phyloP scores from a whole-genome alignment of 1,284 basidiomycete species.

The Boletus semigastroideus region DNA sequence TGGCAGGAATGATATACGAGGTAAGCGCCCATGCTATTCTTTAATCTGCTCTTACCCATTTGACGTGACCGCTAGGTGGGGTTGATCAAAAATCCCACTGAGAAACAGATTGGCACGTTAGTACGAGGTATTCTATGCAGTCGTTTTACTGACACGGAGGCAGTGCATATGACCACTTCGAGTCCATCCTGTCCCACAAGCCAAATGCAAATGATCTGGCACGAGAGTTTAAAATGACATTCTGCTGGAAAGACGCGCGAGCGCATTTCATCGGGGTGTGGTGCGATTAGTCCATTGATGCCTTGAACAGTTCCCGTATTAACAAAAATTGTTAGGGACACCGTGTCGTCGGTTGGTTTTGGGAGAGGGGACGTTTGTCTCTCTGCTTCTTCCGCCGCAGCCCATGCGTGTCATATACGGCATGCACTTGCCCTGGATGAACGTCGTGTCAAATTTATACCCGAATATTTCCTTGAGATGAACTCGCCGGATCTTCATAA shows the following conservation, averaged over 20 bases:
- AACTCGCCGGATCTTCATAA: constrained; percentile 3
- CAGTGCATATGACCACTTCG: constrained; percentile 9
- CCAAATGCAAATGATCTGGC: constrained; percentile 6
- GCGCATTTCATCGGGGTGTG: constrained; percentile 11
- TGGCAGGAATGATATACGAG: constrained; percentile 18
- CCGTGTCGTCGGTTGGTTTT: constrained; percentile 7
- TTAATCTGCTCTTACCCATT: background rate
- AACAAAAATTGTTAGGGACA: constrained; percentile 1
- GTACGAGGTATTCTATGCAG: background rate
- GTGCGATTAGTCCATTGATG: background rate
- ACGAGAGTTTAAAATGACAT: constrained; percentile 2
- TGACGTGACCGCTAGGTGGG: constrained; percentile 26
- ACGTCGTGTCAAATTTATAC: constrained; percentile 6
- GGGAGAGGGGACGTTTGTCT: constrained; percentile 1
- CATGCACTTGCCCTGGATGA: constrained; percentile 8
- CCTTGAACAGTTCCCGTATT: background rate
- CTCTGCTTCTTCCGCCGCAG: constrained; percentile 4
- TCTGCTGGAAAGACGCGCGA: constrained; percentile 3
- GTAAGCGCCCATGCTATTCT: background rate
- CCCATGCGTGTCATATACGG: constrained; percentile 4
- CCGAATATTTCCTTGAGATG: constrained; percentile 11
- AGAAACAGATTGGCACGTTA: constrained; percentile 20
- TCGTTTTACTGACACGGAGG: background rate
- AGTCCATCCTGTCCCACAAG: constrained; percentile 2
- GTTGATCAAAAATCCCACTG: constrained; percentile 29